Evolutionary conservation across 2,329 filamentous ascomycete species (phyloP).

Genomic region (Pezicula carpinea): DNA sequence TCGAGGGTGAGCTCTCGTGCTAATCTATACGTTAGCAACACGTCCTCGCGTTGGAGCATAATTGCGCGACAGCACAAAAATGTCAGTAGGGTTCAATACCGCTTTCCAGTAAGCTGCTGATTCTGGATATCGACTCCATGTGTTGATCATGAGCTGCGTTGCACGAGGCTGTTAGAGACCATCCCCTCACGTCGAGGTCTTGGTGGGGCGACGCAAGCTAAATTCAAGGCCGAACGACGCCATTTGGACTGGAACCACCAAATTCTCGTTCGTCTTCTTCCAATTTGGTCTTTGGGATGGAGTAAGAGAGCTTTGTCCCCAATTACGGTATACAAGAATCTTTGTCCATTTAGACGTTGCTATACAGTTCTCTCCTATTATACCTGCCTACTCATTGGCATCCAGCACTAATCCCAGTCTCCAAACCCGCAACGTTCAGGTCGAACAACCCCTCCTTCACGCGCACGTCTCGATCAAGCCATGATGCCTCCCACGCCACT

Average conservation of each 20-base stretch:
- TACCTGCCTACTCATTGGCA: constrained; percentile 19
- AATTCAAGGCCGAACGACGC: too few relatives aligned
- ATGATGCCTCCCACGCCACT: constrained; percentile 29
- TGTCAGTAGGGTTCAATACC: constrained; percentile 50
- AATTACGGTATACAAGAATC: too few relatives aligned
- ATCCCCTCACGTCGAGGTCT: background rate
- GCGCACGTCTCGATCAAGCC: background rate
- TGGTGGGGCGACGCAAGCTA: too few relatives aligned
- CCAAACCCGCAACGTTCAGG: too few relatives aligned
- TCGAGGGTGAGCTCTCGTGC: constrained; percentile 96
- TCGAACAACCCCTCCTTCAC: constrained; percentile 1
- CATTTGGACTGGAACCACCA: too few relatives aligned
- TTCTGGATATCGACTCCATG: constrained; percentile 96
- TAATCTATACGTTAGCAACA: constrained; percentile 34
- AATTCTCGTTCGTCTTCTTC: too few relatives aligned
- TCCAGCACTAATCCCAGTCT: constrained; percentile 19
- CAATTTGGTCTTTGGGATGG: too few relatives aligned
- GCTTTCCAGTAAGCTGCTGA: constrained; percentile 91
- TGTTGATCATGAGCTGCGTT: background rate
- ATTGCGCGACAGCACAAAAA: background rate
- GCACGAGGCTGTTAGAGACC: background rate
- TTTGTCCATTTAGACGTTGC: too few relatives aligned
- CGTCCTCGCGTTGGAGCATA: background rate
- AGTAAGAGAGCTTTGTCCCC: too few relatives aligned
- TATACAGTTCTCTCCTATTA: background rate